Evolutionary conservation across 2,329 filamentous ascomycete genomes (phyloP).

Genomic region (Ambrosiella cleistominuta): DNA sequence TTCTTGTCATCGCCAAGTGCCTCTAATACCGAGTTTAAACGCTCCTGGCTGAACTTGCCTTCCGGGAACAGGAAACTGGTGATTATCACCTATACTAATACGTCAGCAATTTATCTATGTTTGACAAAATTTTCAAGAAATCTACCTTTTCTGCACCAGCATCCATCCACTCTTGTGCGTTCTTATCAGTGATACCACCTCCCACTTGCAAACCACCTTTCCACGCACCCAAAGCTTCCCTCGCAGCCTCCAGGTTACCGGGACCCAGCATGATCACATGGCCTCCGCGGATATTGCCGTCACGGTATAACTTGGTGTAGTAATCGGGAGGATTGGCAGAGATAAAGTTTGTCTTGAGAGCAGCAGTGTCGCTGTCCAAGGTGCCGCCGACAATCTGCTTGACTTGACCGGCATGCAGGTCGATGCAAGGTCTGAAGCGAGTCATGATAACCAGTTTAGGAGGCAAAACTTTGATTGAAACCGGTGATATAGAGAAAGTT

Average conservation of each 20-base stretch:
- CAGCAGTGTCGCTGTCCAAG: conserved; percentile 46
- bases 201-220: conserved; percentile 69
- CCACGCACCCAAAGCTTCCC: conserved; percentile 63
- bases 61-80: conserved; percentile 87
- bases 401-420: conserved; percentile 90
- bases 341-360: conserved; percentile 81
- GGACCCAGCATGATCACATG: conserved; percentile 96
- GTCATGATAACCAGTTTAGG: conserved; percentile 45
- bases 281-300: conserved; percentile 55
- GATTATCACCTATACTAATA: conserved; percentile 65
- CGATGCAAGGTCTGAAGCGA: conserved; percentile 86
- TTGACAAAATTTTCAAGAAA: background rate
- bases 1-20: conserved; percentile 55
- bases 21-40: conserved; percentile 55
- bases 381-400: conserved; percentile 98
- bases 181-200: conserved; percentile 77
- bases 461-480: background rate
- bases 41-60: conserved; percentile 60
- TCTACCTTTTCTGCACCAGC: conserved; percentile 73
- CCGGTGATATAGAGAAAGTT: background rate
- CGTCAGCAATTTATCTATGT: background rate
- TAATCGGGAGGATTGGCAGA: conserved; percentile 66
- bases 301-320: conserved; percentile 67
- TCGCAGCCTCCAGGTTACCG: conserved; percentile 65
- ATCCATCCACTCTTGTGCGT: conserved; percentile 74